phyloP scores from a whole-genome alignment of 371 early-diverging fungal species.

The Sporodiniella umbellata region DNA sequence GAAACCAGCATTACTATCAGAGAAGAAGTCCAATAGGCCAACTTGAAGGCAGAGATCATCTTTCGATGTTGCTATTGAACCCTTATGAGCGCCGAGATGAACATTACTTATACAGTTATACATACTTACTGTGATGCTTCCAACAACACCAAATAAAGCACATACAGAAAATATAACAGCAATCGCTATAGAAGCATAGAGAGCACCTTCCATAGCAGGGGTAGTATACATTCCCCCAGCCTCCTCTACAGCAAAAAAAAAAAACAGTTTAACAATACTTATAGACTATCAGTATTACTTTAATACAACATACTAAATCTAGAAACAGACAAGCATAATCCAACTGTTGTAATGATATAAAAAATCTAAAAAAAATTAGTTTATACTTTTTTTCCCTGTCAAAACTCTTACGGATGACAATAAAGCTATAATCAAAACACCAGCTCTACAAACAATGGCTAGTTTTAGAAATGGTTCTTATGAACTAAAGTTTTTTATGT shows the following conservation, averaged over 20 bases:
- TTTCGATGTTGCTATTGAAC: conserved; percentile 24
- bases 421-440: conserved; percentile 27
- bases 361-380: conserved; percentile 6
- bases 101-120: not conserved
- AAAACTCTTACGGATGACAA: conserved; percentile 17
- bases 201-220: conserved; percentile 4
- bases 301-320: not conserved
- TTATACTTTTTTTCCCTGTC: not conserved
- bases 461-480: not conserved
- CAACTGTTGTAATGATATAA: conserved; percentile 14
- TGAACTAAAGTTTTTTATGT: not conserved
- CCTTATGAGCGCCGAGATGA: not conserved
- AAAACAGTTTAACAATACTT: too few relatives aligned
- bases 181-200: conserved; percentile 19
- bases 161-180: conserved; percentile 19
- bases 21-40: conserved; percentile 18
- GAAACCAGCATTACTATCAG: conserved; percentile 11
- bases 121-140: conserved; percentile 21
- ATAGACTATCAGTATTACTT: too few relatives aligned
- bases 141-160: conserved; percentile 28
- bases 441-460: conserved; percentile 14
- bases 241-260: not conserved
- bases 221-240: not conserved
- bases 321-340: conserved; percentile 9
- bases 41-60: conserved; percentile 22